Base-by-base conservation (phyloP, 2,329 filamentous ascomycete genomes). In the Basipetospora chlamydospora region DNA sequence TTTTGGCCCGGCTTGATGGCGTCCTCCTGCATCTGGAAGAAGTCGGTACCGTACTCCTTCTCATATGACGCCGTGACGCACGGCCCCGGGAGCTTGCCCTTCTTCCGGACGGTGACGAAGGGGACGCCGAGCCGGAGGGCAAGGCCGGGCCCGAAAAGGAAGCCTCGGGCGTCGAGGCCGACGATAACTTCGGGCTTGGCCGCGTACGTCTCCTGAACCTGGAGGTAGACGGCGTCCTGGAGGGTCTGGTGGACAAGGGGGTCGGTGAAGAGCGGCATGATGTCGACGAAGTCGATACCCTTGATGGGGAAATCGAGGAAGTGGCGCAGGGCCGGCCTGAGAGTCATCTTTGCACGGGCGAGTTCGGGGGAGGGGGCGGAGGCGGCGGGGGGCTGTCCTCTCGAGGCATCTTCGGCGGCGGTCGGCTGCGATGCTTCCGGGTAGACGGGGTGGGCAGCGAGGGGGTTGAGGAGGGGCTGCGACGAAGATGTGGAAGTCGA, bases 261-360 rank as follows among this genome's bases (percentile, higher is more conserved):
- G 53, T 85, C 71, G 56, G 83, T 77, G 67, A 98, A 96, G 54
- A 96, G 79, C 42, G 90, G 90, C 59, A 98, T 79, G 61, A 98
- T 96, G 57, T 98, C 90, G 65, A 95, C 85, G 61, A 98, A 98
- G 51, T 93, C 70, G 54, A 98, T 88, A 57, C 90, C 88, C 31
- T 81, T 77, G 46, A 80, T 78, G 41, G 88, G 88, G 64, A 95
- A 96, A 67, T 96, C 85, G 52, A 77, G 75, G 64, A 85, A 93
- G 58, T 86, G 78, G 59, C 83, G 82, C 48, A 96, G 73, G 41
- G 80, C 73, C 47, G 63, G 60, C 54, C 77, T 61, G 68, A 67
- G 87, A 70, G 61, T 80, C 70, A 76, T 63, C 71, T 77, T 73
- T 68, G 67, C 67, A 73, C 70, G 49, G 71, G 71, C 57, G 71